Base-by-base conservation (phyloP, 768 basidiomycete species). In the Infundibulicybe gibba region DNA sequence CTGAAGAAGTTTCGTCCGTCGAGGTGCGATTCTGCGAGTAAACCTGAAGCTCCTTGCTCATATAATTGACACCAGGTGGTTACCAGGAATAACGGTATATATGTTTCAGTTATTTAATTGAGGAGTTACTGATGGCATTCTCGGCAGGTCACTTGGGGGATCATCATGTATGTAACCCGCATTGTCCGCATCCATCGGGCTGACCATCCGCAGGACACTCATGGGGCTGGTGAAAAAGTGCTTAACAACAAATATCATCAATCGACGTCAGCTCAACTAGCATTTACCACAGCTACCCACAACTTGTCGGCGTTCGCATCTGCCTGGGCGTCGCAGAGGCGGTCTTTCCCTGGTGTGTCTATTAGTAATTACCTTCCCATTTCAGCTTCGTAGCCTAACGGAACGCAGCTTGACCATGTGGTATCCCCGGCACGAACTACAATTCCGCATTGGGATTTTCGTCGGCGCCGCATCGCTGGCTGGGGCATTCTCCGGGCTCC, bases 281-380 rank as follows among this genome's bases (percentile, higher is more conserved):
- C 15, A 35, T 46, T 38, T 48, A 32, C 49, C 39, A 4, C 51
- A 85, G 84, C 19, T 86, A 81, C 55, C 74, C 74, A 8, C 76
- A 85, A 55, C 73, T 86, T 12, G 74, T 83, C 11, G 82, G 72
- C 15, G 70, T 68, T 9, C 75, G 83, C 9, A 62, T 80, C 6
- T 77, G 74, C 49, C 75, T 87, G 0, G 87, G 86, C 2, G 56
- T 83, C 2, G 75, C 83, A 0, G 87, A 89, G 62, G 81, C 83
- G 4, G 85, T 87, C 3, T 9, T 88, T 84, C 61, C 85, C 87
- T 10, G 85, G 85, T 19, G 81, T 87, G 75, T 78, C 0, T 90
- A 85, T 66, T 88, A 85, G 85, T 85, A 46, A 39, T 75, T 60
- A 3, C 5, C 32, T 9, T 38, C 21, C 12, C 11, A 25, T 4